A percentile compares a stretch with the other conserved stretches of the same genome.
phyloP scores from a whole-genome alignment of 2,329 filamentous ascomycete species.

The Botryotinia convoluta region DNA sequence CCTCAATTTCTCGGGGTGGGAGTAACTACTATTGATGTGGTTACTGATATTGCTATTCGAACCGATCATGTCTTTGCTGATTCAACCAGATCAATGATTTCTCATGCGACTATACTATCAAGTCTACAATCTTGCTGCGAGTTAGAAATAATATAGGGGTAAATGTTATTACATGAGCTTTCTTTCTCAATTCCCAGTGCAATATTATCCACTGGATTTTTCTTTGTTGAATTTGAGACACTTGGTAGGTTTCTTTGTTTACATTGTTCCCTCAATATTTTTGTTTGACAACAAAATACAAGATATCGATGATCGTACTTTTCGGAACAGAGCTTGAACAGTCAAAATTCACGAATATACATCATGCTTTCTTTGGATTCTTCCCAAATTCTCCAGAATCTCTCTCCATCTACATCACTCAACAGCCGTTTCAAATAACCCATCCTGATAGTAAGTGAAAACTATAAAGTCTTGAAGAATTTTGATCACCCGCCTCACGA shows the following conservation, averaged over 20 bases:
- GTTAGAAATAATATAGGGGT: background rate
- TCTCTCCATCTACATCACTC: background rate
- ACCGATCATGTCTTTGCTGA: background rate
- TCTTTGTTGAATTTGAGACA: background rate
- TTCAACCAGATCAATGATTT: background rate
- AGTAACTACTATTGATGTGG: slow-evolving; percentile 10
- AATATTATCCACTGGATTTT: background rate
- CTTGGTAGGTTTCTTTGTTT: background rate
- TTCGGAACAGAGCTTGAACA: background rate
- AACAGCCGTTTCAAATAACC: background rate
- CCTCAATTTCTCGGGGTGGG: slow-evolving; percentile 17
- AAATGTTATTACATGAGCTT: background rate
- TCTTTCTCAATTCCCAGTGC: background rate
- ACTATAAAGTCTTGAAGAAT: background rate
- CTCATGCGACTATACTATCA: background rate
- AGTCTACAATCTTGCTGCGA: background rate
- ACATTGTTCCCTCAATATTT: background rate
- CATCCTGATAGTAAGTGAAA: background rate
- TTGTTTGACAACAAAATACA: no score
- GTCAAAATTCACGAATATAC: background rate
- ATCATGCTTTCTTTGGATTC: no score
- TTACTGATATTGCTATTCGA: background rate
- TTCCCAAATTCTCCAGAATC: background rate
- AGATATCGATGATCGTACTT: background rate
- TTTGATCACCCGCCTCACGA: background rate